Evolutionary conservation across 75 land plant genomes (phyloP), one percentile per base, ranked within the genome.

Genomic region (Cupressus sempervirens): DNA sequence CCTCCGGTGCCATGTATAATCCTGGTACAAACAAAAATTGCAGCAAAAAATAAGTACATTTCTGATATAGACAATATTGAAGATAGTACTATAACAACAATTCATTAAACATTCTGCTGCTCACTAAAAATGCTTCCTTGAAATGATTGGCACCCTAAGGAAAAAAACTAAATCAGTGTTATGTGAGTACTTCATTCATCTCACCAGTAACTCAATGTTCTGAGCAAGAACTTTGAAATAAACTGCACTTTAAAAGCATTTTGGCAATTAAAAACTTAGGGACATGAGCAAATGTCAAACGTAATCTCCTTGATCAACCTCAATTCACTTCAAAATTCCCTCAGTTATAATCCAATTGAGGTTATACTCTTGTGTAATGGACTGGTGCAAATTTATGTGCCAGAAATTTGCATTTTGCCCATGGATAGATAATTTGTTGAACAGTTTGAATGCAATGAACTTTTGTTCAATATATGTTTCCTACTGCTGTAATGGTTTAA

Each of bases 1-100:
- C 52, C 85, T 97, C 99, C 41, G 99, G 99, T 52, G 99, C 98
- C 91, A 94, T 52, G 79, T 97, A 97, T 2, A 90, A 45, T 88
- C 91, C 99, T 97, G 85, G 38, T 88, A 35, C 32, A 7, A 54
- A 48, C 16, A 91, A 73, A 29, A 29, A 87, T 65, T 80, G 45
- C 16, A 48, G 30, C 26, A 70, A 52, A 34, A 87, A 74, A 62
- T 29, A 84, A 56, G 50, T 1, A 32, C 30, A 36, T 43, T 4
- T 43, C 16, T 43, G 32, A 20, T 52, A 20, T 32, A 53, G 1
- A 34, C 30, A 88, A 85, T 72, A 65, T 35, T 76, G 46, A 9
- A 9, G 38, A 58, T 82, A 56, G 35, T 20, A 35, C 18, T 11
- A 36, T 41, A 11, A 79, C 11, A 3, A 43, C 46, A 79, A 79